These are phyloP conservation scores for Lachnellula hyalina DNA, from an alignment of 2,329 filamentous ascomycete species.

Conservation along the genomic window DNA sequence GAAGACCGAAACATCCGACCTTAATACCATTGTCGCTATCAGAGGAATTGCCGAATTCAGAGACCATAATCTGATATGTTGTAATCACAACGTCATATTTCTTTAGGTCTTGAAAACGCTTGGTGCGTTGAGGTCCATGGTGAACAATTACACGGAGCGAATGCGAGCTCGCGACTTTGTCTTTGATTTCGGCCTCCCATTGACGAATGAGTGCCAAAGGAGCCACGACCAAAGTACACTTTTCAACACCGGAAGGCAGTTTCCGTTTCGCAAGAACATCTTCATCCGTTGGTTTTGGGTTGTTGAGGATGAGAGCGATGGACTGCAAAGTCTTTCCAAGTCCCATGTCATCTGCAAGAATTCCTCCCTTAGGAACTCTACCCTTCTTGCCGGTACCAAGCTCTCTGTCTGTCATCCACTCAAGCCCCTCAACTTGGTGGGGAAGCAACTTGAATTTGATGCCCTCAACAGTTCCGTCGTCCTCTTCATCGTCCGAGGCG, in stretches of 20 bases:
- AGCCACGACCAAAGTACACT: constrained; percentile 84
- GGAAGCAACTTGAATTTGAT: constrained; percentile 84
- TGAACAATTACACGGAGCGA: constrained; percentile 80
- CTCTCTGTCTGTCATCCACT: constrained; percentile 94
- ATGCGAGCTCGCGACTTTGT: constrained; percentile 67
- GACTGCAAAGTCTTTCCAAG: constrained; percentile 95
- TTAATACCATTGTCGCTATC: constrained; percentile 57
- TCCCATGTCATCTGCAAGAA: constrained; percentile 96
- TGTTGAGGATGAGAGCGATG: constrained; percentile 79
- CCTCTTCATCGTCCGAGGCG: constrained; percentile 42
- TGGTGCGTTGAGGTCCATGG: constrained; percentile 81
- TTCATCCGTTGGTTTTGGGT: constrained; percentile 62
- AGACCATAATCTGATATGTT: constrained; percentile 92
- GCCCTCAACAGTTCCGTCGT: constrained; percentile 67
- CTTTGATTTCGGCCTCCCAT: constrained; percentile 90
- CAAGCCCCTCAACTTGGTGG: constrained; percentile 89
- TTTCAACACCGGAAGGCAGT: constrained; percentile 63
- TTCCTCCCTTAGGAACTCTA: constrained; percentile 80
- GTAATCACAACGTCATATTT: constrained; percentile 94
- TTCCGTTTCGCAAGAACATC: constrained; percentile 59
- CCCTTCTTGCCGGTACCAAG: constrained; percentile 79
- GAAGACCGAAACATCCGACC: constrained; percentile 80
- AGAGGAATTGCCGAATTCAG: constrained; percentile 72
- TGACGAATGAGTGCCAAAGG: constrained; percentile 92
- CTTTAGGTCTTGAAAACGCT: constrained; percentile 69